Base-by-base conservation (phyloP, 495 filamentous ascomycete genomes). In the Aspergillus cavernicola region DNA sequence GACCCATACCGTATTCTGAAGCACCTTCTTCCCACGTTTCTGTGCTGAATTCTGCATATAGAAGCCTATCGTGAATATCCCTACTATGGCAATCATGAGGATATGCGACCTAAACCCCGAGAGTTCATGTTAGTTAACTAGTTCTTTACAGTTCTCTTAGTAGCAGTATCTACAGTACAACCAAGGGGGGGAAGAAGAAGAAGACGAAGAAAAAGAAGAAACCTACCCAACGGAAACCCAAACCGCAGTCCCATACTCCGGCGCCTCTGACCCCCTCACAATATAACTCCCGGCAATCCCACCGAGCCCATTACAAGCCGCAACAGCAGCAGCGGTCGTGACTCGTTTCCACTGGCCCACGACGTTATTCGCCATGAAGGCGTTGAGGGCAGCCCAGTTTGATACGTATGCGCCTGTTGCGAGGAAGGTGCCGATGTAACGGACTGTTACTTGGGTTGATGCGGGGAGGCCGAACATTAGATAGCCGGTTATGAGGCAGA, bases 251-350 rank as follows among this genome's bases (percentile, higher is more conserved):
- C 75, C 62, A 62, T 90, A 90, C 55, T 70, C 62, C 8, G 87
- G 87, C 2, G 86, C 86, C 56, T 91, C 86, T 7, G 75, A 64
- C 46, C 80, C 76, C 9, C 82, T 69, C 1, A 90, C 85, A 50
- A 90, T 89, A 64, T 81, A 91, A 60, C 82, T 86, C 2, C 87
- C 87, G 1, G 86, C 86, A 50, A 92, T 85, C 2, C 86, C 86
- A 13, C 88, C 87, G 3, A 87, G 76, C 0, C 87, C 87, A 63
- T 90, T 89, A 58, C 81, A 83, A 38, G 85, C 84, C 12, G 84
- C 84, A 6, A 87, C 79, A 2, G 80, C 78, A 0, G 86, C 88
- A 0, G 85, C 82, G 5, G 82, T 86, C 38, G 85, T 86, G 0
- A 81, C 85, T 18, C 87, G 75, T 66, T 90, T 90, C 87, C 88